phyloP scores from a whole-genome alignment of 139 green algal species.

The Chlorella sp. region DNA sequence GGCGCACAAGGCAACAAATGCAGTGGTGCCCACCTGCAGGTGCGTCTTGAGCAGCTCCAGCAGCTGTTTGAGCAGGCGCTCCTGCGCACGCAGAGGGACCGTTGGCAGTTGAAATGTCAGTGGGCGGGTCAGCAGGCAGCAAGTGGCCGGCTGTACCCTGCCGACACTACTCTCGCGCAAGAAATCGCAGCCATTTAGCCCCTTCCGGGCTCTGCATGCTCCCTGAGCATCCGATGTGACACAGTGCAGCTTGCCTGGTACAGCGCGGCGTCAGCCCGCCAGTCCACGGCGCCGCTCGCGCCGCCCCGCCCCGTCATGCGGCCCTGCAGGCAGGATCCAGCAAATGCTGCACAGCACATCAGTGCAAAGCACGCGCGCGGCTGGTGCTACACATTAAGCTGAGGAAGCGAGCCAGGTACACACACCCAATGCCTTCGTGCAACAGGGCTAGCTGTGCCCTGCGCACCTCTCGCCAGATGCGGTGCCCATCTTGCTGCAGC shows the following conservation, averaged over 20 bases:
- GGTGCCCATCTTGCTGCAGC: slow-evolving; percentile 2
- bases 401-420: too few relatives aligned
- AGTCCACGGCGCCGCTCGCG: background rate
- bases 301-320: background rate
- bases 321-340: background rate
- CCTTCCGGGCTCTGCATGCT: too few relatives aligned
- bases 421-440: too few relatives aligned
- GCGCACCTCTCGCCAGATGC: background rate
- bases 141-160: too few relatives aligned
- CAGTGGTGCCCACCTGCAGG: background rate
- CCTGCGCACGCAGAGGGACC: background rate
- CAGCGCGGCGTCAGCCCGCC: background rate
- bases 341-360: too few relatives aligned
- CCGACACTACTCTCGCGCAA: too few relatives aligned
- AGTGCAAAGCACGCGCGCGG: too few relatives aligned
- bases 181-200: too few relatives aligned
- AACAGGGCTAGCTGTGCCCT: background rate
- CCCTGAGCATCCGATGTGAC: too few relatives aligned
- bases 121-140: too few relatives aligned
- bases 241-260: background rate
- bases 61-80: slow-evolving; percentile 6
- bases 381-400: too few relatives aligned
- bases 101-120: too few relatives aligned
- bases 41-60: slow-evolving; percentile 28
- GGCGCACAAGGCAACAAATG: background rate